Conservation (phyloP, 768 basidiomycete species). For the Pilatotrama ljubarskyi region DNA sequence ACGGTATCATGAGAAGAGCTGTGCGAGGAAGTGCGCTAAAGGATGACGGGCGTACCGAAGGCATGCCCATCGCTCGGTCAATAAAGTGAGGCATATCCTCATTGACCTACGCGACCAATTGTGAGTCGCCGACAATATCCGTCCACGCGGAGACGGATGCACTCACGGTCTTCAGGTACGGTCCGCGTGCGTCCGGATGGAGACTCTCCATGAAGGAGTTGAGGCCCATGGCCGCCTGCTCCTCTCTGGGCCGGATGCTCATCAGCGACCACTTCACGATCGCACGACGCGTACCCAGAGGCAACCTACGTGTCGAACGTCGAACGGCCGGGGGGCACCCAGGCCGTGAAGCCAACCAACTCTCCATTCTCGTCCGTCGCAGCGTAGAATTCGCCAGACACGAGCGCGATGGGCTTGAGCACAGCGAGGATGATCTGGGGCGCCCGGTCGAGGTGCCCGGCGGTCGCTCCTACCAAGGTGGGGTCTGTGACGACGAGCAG, state of each 20-base stretch:
- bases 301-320: slow-evolving; percentile 9
- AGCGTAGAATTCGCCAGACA: slow-evolving; percentile 19
- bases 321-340: slow-evolving; percentile 10
- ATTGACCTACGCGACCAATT: neutral
- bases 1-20: neutral
- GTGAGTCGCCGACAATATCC: too few species aligned
- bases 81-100: neutral
- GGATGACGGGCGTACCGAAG: neutral
- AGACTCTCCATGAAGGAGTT: neutral
- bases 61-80: neutral
- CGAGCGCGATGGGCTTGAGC: slow-evolving; percentile 8
- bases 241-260: neutral
- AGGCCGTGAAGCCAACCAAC: slow-evolving; percentile 17
- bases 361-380: slow-evolving; percentile 14
- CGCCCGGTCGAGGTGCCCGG: neutral
- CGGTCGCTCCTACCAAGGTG: neutral
- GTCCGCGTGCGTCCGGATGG: neutral
- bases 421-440: neutral
- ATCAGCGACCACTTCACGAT: neutral
- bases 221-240: neutral
- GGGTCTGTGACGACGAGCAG: neutral
- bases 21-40: neutral
- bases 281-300: neutral
- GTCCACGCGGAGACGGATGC: neutral
- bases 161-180: neutral